Base-by-base conservation (phyloP, 352 stramenopile genomes). In the Globisporangium paddicum region DNA sequence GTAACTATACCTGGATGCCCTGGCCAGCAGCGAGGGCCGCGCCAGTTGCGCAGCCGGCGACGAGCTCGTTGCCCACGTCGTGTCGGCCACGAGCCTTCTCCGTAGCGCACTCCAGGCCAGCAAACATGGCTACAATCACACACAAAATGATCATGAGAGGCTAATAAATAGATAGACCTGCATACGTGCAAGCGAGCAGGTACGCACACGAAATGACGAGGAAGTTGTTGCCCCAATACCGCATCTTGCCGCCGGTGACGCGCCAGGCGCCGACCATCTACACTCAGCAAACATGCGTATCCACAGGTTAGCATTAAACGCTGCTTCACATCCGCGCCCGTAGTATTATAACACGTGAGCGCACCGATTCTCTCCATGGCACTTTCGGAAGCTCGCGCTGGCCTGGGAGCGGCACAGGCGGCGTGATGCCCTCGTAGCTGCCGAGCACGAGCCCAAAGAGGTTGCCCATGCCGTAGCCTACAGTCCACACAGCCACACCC, bases 41-140 rank as follows among this genome's bases (percentile, higher is more conserved):
- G 28, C 96, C 96, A 5, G 96, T 98, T n/a, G 97, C 88, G 68
- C 96, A 99, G 48, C 96, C 96, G 34, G 90, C 95, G 32, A 96
- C 70, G 25, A 98, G 81, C 21, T 92, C 83, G 74, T 98, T 99
- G 66, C 90, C 96, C 44, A 98, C 89, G 68, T 99, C 96, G 66
- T 98, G 91, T 21, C 95, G 92, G 47, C 89, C 96, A 28, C 96
- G 77, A 61, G 87, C 89, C 68, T 98, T 98, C 73, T 98, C 95
- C 2, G 96, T 79, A 16, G 87, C 73, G 58, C 96, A 99, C 72
- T 99, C 96, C 7, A 96, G 75, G 30, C 93, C 94, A 23, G 91
- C 96, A 64, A 98, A 98, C 64, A 99, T 95, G 32, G 90, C 92
- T 89, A 21, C 9, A 19, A 25, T 44, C 32, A 25, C 32, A 44